Evolutionary conservation across 2,329 filamentous ascomycete genomes (phyloP).

Genomic region (Aureobasidium subglaciale): DNA sequence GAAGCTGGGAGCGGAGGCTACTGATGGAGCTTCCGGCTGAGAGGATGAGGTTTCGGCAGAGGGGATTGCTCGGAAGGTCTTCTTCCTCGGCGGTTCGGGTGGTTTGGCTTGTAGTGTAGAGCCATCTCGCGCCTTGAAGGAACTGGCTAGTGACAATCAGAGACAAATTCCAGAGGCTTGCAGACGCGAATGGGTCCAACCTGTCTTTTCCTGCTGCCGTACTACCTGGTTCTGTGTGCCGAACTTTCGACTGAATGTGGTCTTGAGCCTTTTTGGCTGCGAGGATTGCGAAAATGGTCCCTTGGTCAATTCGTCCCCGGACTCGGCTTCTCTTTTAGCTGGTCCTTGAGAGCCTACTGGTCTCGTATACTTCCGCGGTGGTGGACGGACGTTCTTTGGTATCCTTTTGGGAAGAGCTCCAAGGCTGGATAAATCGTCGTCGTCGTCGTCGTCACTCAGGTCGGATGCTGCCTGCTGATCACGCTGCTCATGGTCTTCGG

Average conservation of each 20-base stretch:
- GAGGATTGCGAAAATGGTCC: not conserved
- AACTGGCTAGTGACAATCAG: not conserved
- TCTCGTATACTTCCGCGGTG: not conserved
- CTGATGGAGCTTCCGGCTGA: not conserved
- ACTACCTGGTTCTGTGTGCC: not conserved
- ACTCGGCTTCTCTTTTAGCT: not conserved
- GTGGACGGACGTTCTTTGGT: not conserved
- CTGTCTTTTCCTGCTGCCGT: not conserved
- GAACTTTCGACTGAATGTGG: not conserved
- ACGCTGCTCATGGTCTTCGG: not conserved
- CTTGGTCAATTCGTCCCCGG: not conserved
- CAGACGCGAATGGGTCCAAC: not conserved
- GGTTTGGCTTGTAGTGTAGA: not conserved
- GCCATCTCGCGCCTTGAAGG: not conserved
- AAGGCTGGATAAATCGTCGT: constrained; percentile 1
- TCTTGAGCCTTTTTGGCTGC: not conserved
- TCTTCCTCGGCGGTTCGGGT: not conserved
- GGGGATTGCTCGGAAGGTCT: not conserved
- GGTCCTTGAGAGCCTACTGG: not conserved
- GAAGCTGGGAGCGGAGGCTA: not conserved
- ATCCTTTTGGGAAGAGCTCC: not conserved
- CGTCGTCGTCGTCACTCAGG: not conserved
- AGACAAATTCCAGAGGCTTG: not conserved
- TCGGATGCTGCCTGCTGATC: not conserved
- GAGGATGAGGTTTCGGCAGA: not conserved